Evolutionary conservation across 106 monocot genomes (phyloP).

Genomic region (Alisma plantagoaquatica): DNA sequence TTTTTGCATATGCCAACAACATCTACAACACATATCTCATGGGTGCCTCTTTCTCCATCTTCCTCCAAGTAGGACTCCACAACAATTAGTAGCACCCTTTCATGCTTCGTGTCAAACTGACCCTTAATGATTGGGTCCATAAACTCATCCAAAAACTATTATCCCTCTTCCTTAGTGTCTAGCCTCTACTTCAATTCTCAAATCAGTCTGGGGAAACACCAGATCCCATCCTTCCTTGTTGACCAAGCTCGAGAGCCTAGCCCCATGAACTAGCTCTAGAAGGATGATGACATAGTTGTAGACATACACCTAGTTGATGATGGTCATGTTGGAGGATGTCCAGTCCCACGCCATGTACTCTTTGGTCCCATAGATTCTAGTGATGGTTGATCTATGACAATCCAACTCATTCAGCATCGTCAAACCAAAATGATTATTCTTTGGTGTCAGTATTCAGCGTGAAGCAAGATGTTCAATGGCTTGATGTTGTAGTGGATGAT

Average conservation of each 20-base stretch:
- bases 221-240: too few species aligned
- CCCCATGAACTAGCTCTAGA: slow-evolving; percentile 9
- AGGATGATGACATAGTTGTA: slow-evolving; percentile 12
- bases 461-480: slow-evolving; percentile 12
- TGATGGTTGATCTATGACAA: background rate
- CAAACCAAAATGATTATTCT: slow-evolving; percentile 31
- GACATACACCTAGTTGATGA: slow-evolving; percentile 10
- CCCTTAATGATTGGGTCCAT: background rate
- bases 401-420: slow-evolving; percentile 14
- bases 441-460: slow-evolving; percentile 24
- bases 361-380: slow-evolving; percentile 13
- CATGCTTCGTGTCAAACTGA: slow-evolving; percentile 3
- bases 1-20: too few species aligned
- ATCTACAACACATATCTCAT: background rate
- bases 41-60: background rate
- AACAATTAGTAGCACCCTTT: background rate
- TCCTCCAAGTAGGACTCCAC: slow-evolving; percentile 1
- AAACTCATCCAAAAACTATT: background rate
- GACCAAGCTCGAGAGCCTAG: slow-evolving; percentile 3
- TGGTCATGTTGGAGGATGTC: slow-evolving; percentile 3
- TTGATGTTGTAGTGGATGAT: slow-evolving; percentile 60
- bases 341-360: slow-evolving; percentile 14
- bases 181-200: background rate
- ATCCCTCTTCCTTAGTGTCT: background rate
- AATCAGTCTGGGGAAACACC: background rate